A percentile compares a stretch with the other conserved stretches of the same genome.
Conservation (phyloP, 2,329 filamentous ascomycete species). For the Dactylellina cionopaga region DNA sequence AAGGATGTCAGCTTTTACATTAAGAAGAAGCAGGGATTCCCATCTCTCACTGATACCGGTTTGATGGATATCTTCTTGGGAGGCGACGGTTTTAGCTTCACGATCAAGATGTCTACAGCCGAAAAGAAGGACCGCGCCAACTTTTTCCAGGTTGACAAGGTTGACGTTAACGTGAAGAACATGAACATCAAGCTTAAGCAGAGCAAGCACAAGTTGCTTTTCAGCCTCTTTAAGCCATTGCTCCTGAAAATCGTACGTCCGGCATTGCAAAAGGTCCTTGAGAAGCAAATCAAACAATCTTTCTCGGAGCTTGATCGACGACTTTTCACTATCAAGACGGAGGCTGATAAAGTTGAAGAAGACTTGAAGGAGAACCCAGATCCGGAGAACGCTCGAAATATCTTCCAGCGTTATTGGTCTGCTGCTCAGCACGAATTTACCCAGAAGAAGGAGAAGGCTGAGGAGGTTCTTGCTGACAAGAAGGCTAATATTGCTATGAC, state of each 20-base stretch:
- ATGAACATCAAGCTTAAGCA: conserved; percentile 90
- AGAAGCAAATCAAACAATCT: conserved; percentile 87
- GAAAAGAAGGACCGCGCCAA: conserved; percentile 78
- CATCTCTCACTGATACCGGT: conserved; percentile 84
- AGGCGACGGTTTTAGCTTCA: conserved; percentile 89
- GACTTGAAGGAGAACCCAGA: conserved; percentile 72
- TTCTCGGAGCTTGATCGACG: conserved; percentile 75
- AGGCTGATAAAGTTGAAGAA: conserved; percentile 77
- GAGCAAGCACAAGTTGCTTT: conserved; percentile 93
- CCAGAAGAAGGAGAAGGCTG: conserved; percentile 80
- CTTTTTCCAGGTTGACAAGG: conserved; percentile 94
- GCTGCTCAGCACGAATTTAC: conserved; percentile 78
- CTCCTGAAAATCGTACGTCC: conserved; percentile 85
- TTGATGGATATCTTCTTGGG: conserved; percentile 88
- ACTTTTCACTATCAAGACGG: conserved; percentile 77
- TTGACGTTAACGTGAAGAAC: conserved; percentile 81
- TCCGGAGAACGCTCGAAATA: conserved; percentile 77
- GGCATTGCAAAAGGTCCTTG: conserved; percentile 83
- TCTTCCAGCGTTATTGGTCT: conserved; percentile 84
- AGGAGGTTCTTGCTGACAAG: conserved; percentile 71
- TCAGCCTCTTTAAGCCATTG: conserved; percentile 85
- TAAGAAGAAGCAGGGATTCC: conserved; percentile 94
- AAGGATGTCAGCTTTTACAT: conserved; percentile 90
- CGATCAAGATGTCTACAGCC: conserved; percentile 84
- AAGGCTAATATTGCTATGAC: conserved; percentile 86